phyloP scores from a whole-genome alignment of 2,329 filamentous ascomycete species.

The Nemania sp. region DNA sequence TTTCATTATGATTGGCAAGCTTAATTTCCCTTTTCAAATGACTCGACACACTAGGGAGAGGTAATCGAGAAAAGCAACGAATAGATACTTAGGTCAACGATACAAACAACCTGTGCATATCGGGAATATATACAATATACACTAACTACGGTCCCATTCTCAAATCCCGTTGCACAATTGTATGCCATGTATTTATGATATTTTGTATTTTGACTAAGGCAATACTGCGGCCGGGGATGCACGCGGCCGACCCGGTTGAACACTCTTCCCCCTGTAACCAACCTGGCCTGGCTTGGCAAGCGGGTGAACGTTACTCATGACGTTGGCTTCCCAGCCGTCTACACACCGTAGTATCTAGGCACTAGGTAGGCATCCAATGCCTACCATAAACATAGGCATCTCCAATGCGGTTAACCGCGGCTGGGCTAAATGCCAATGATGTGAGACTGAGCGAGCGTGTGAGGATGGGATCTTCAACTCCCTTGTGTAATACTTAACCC shows the following conservation, averaged over 20 bases:
- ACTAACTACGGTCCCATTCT: conserved; percentile 15
- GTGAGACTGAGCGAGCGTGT: conserved; percentile 7
- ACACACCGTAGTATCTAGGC: background rate
- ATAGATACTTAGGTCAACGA: background rate
- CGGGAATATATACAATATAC: conserved; percentile 10
- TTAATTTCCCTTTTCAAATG: conserved; percentile 9
- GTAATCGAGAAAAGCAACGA: background rate
- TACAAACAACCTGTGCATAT: background rate
- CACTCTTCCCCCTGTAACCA: conserved; percentile 30
- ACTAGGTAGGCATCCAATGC: background rate
- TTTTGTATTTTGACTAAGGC: no score
- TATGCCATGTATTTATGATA: no score
- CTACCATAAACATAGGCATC: conserved; percentile 6
- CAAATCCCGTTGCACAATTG: conserved; percentile 7
- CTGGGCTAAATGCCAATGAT: conserved; percentile 12
- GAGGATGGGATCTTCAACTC: conserved; percentile 14
- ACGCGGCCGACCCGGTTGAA: conserved; percentile 29
- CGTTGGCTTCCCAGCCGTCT: conserved; percentile 15
- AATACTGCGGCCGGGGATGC: conserved; percentile 14
- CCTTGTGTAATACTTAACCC: background rate
- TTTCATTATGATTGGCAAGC: conserved; percentile 26
- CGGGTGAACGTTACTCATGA: conserved; percentile 37
- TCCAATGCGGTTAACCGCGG: conserved; percentile 31
- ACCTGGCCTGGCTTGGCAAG: conserved; percentile 16
- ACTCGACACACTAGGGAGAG: background rate